Evolutionary conservation across 352 stramenopile species (phyloP), one percentile per base, ranked within the genome.

Genomic region (Globisporangium paddicum): DNA sequence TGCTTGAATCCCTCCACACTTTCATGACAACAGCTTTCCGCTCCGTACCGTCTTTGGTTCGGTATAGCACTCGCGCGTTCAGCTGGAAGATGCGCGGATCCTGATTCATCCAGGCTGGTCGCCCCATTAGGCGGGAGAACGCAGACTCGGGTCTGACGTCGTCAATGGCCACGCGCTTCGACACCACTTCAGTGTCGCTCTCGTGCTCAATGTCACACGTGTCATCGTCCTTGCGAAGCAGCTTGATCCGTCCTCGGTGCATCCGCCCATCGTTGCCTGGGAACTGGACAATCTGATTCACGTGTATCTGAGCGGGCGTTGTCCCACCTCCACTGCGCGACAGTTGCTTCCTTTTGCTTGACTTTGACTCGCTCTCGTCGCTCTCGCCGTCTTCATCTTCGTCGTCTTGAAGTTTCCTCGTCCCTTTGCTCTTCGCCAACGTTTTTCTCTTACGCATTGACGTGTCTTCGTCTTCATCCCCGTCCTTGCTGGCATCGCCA

Each of bases 141-240:
- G 72, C 52, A 9, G 73, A 71, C 14, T 71, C 64, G 0, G 68
- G 51, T 0, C 56, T 62, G 40, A 87, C 58, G 5, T 61, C 57
- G 14, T 73, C 62, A 0, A 76, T 58, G 4, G 71, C 54, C 1
- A 87, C 69, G 11, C 75, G 73, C 35, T 85, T 83, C 0, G 73
- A 82, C 0, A 89, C 51, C 2, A 60, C 67, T 4, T 80, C 77
- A 1, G 51, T 48, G 53, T 87, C 75, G 35, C 70, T 86, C 56
- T 82, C 77, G 44, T 89, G 79, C 55, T 78, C 73, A n/a, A 87
- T 70, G 34, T 89, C 79, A 40, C 77, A 89, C 21, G 59, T 60
- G 11, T 69, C 56, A 19, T 83, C 67, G 11, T 81, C 69, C 18
- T 71, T 54, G 28, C 74, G 75, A 11, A 87, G 51, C 21, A 68